Evolutionary conservation across 768 basidiomycete genomes (phyloP).

Genomic region (Cyclocybe aegerita): DNA sequence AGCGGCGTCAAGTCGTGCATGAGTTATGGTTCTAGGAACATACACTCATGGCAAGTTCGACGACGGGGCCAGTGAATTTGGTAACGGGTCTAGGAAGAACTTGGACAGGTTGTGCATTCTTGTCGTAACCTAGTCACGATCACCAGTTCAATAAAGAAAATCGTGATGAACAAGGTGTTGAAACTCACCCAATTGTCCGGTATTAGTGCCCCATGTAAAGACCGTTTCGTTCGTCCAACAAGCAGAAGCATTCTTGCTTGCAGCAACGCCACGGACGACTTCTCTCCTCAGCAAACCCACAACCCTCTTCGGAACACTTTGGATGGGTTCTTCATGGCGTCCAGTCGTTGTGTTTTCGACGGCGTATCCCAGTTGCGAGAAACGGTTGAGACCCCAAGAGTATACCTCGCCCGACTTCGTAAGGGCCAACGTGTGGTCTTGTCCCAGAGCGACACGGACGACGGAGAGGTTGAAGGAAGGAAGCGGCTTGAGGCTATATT

Average conservation of each 20-base stretch:
- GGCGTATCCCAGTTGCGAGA: conserved; percentile 84
- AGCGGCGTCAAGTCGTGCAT: background rate
- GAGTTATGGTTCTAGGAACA: conserved; percentile 22
- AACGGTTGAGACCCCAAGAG: conserved; percentile 91
- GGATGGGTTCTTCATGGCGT: conserved; percentile 69
- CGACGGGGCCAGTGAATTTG: conserved; percentile 66
- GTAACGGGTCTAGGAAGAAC: conserved; percentile 79
- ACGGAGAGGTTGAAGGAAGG: conserved; percentile 57
- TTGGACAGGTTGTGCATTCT: conserved; percentile 70
- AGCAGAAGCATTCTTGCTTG: conserved; percentile 82
- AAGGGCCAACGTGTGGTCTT: conserved; percentile 91
- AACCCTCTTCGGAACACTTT: conserved; percentile 74
- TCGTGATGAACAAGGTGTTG: background rate
- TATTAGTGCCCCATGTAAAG: conserved; percentile 93
- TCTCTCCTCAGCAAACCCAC: conserved; percentile 77
- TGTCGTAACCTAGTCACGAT: conserved; percentile 68
- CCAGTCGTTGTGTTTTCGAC: conserved; percentile 53
- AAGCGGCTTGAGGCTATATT: conserved; percentile 67
- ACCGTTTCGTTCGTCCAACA: conserved; percentile 79
- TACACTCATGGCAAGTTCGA: conserved; percentile 75
- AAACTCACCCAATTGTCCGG: conserved; percentile 80
- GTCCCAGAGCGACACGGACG: conserved; percentile 76
- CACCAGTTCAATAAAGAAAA: background rate
- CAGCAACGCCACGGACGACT: conserved; percentile 76
- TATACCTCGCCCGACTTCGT: conserved; percentile 80